Evolutionary conservation across 345 rosid genomes (phyloP).

Genomic region (Lumnitzera racemosa): DNA sequence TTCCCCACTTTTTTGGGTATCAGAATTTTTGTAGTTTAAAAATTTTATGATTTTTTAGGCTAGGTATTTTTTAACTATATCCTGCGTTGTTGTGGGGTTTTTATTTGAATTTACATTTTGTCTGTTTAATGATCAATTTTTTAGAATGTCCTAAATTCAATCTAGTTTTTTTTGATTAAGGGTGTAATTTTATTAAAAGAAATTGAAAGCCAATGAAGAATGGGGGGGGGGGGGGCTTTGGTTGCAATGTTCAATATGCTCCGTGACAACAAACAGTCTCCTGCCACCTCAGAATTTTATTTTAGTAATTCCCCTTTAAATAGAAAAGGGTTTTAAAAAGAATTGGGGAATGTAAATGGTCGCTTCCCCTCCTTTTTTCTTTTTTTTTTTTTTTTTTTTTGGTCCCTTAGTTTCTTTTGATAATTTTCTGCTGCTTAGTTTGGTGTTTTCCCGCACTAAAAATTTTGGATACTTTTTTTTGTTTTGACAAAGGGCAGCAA

Average conservation of each 20-base stretch:
- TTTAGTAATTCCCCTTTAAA: conserved; percentile 39
- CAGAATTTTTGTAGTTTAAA: background rate
- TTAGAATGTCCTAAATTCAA: too few species aligned
- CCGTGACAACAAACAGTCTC: conserved; percentile 57
- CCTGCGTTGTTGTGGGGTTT: too few species aligned
- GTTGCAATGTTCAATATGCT: conserved; percentile 87
- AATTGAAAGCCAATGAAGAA: conserved; percentile 31
- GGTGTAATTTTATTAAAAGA: background rate
- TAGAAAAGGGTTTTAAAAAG: conserved; percentile 52
- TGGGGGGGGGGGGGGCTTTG: conserved; percentile 79
- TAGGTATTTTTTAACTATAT: too few species aligned
- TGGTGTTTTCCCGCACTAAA: too few species aligned
- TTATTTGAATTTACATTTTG: too few species aligned
- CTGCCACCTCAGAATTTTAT: conserved; percentile 72
- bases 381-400: background rate
- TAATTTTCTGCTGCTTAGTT: too few species aligned
- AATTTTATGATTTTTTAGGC: background rate
- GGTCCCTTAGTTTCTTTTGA: too few species aligned
- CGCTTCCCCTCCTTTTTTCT: background rate
- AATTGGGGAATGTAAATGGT: conserved; percentile 33
- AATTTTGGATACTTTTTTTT: too few species aligned
- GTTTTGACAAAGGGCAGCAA: conserved; percentile 42
- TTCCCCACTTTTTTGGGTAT: conserved; percentile 94
- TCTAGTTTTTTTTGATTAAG: too few species aligned
- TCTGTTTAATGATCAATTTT: too few species aligned